Evolutionary conservation across 495 filamentous ascomycete genomes (phyloP).

Genomic region (Copromyces sp.): DNA sequence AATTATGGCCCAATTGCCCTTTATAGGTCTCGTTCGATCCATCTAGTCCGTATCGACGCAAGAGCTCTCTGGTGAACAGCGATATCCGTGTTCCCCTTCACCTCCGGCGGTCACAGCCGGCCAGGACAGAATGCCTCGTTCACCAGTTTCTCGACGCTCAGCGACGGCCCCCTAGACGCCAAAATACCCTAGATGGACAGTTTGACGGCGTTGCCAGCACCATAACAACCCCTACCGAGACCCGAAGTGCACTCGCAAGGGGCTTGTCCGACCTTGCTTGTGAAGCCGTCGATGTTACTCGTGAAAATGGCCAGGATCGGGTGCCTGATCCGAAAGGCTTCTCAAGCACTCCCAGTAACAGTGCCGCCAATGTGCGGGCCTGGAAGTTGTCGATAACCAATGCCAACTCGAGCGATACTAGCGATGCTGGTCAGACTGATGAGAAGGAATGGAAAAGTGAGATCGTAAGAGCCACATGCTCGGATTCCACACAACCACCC

Average conservation of each 20-base stretch:
- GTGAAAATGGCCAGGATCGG: slow-evolving; percentile 17
- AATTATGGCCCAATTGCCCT: slow-evolving; percentile 1
- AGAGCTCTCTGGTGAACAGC: slow-evolving; percentile 68
- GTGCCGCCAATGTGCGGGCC: background rate
- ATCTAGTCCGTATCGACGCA: slow-evolving; percentile 64
- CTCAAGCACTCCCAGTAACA: background rate
- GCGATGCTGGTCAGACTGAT: slow-evolving; percentile 30
- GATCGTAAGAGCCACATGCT: slow-evolving; percentile 20
- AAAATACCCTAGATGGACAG: background rate
- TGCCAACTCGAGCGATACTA: background rate
- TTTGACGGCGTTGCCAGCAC: background rate
- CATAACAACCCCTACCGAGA: background rate
- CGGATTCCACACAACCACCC: slow-evolving; percentile 6
- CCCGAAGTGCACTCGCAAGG: background rate
- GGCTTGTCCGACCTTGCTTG: background rate
- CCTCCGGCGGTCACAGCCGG: slow-evolving; percentile 33
- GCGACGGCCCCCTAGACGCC: slow-evolving; percentile 11
- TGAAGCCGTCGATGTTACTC: slow-evolving; percentile 15
- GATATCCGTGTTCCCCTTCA: slow-evolving; percentile 33
- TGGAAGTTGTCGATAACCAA: background rate
- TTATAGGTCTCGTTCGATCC: slow-evolving; percentile 64
- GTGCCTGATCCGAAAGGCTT: slow-evolving; percentile 27
- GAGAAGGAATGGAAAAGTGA: slow-evolving; percentile 32
- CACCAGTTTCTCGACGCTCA: slow-evolving; percentile 64
- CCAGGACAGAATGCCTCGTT: slow-evolving; percentile 65